These are phyloP conservation scores for Talaromyces sp. DNA, from an alignment of 2,329 filamentous ascomycete genomes.

Conservation along the genomic window DNA sequence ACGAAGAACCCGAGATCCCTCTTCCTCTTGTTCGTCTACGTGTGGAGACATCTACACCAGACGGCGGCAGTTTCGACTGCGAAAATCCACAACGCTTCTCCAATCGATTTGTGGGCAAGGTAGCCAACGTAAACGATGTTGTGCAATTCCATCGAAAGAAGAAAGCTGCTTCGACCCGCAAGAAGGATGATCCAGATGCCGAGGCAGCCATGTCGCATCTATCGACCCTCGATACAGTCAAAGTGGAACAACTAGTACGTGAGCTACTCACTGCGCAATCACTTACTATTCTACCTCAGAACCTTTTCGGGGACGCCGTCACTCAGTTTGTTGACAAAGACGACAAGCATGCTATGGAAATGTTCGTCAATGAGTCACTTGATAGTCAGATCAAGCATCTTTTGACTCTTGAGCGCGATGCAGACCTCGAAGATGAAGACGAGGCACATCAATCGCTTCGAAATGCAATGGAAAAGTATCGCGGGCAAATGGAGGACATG, in stretches of 20 bases:
- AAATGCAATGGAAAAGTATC: conserved; percentile 68
- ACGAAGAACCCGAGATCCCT: conserved; percentile 61
- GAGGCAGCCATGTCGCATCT: conserved; percentile 59
- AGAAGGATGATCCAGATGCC: conserved; percentile 54
- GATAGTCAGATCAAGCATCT: conserved; percentile 67
- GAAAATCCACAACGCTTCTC: conserved; percentile 97
- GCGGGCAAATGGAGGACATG: conserved; percentile 64
- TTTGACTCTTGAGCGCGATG: conserved; percentile 61
- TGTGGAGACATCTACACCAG: conserved; percentile 82
- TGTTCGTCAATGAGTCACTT: conserved; percentile 70
- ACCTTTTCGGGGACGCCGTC: conserved; percentile 88
- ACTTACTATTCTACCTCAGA: conserved; percentile 87
- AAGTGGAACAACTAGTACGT: conserved; percentile 81
- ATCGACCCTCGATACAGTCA: conserved; percentile 67
- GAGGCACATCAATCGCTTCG: conserved; percentile 67
- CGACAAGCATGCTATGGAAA: conserved; percentile 86
- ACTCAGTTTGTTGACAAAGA: conserved; percentile 91
- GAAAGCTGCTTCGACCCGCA: conserved; percentile 46
- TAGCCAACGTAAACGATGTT: conserved; percentile 91
- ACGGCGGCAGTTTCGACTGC: conserved; percentile 79
- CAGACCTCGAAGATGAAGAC: conserved; percentile 65
- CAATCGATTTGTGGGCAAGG: conserved; percentile 81
- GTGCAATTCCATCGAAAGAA: conserved; percentile 92
- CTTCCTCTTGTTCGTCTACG: conserved; percentile 82
- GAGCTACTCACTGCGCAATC: conserved; percentile 85